Evolutionary conservation across 306 rosid species (phyloP).

Genomic region (Amphicarpaea edgeworthii): DNA sequence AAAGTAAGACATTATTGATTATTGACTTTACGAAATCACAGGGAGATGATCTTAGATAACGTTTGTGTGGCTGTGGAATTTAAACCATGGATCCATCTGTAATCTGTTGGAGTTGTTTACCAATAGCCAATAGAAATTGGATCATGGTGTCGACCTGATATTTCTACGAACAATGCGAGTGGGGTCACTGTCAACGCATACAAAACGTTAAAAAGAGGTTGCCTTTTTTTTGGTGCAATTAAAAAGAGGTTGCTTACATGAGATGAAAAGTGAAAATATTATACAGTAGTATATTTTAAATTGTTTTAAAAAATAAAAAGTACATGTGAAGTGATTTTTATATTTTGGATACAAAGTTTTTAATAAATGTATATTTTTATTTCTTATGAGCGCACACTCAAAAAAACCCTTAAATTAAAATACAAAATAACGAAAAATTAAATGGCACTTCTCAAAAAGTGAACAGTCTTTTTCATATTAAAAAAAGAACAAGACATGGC

Average conservation of each 20-base stretch:
- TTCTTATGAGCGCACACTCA: background rate
- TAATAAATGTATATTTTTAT: background rate
- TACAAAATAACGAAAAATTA: background rate
- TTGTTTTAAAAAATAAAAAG: background rate
- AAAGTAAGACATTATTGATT: background rate
- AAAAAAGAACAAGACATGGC: background rate
- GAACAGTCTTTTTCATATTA: slow-evolving; percentile 14
- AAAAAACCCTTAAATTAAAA: background rate
- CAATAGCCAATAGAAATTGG: slow-evolving; percentile 7
- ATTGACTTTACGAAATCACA: slow-evolving; percentile 8
- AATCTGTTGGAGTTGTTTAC: background rate
- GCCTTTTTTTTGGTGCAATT: background rate
- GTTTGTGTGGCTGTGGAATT: slow-evolving; percentile 33
- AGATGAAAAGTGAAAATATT: background rate
- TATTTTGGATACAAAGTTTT: background rate
- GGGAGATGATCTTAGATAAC: background rate
- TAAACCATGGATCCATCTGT: background rate
- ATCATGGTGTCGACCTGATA: background rate
- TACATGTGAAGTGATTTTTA: background rate
- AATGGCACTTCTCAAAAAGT: slow-evolving; percentile 29
- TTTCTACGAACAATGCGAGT: background rate
- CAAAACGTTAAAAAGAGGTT: background rate
- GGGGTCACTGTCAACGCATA: slow-evolving; percentile 27
- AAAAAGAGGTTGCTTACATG: background rate
- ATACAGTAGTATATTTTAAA: background rate